phyloP scores from a whole-genome alignment of 352 stramenopile species.

The Phytophthora chlamydospora region DNA sequence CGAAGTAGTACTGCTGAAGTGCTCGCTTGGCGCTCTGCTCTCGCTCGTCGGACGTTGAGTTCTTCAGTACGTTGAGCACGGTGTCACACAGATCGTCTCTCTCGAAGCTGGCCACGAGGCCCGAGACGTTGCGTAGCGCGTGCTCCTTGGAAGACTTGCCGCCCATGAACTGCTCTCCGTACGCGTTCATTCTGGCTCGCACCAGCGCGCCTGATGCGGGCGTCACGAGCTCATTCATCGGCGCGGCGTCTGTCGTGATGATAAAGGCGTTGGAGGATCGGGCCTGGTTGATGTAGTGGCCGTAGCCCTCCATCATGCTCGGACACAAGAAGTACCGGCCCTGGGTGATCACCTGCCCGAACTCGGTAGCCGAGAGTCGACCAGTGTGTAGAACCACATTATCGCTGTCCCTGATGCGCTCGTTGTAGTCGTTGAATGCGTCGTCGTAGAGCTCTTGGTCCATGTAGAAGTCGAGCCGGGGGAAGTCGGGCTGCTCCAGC shows the following conservation, averaged over 20 bases:
- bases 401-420: conserved; percentile 21
- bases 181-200: conserved; percentile 13
- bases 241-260: conserved; percentile 50
- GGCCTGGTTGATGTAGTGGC: conserved; percentile 73
- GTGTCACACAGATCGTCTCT: conserved; percentile 43
- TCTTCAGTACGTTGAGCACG: conserved; percentile 42
- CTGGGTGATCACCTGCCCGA: conserved; percentile 45
- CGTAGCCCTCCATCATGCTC: conserved; percentile 56
- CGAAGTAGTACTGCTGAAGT: conserved; percentile 55
- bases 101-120: conserved; percentile 47
- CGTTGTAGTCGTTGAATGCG: conserved; percentile 29
- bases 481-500: conserved; percentile 40
- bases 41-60: conserved; percentile 19
- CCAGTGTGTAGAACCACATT: conserved; percentile 38
- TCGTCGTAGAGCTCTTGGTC: conserved; percentile 40
- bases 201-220: conserved; percentile 48
- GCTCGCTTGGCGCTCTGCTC: conserved; percentile 13
- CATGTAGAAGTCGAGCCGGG: conserved; percentile 47
- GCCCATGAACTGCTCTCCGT: conserved; percentile 50
- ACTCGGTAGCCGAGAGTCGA: conserved; percentile 27
- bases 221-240: conserved; percentile 66
- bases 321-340: conserved; percentile 52
- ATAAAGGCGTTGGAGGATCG: conserved; percentile 46
- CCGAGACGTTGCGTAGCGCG: conserved; percentile 43
- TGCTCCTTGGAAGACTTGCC: conserved; percentile 30